Base-by-base conservation (phyloP, 2,329 filamentous ascomycete species). In the Apiospora sp. region DNA sequence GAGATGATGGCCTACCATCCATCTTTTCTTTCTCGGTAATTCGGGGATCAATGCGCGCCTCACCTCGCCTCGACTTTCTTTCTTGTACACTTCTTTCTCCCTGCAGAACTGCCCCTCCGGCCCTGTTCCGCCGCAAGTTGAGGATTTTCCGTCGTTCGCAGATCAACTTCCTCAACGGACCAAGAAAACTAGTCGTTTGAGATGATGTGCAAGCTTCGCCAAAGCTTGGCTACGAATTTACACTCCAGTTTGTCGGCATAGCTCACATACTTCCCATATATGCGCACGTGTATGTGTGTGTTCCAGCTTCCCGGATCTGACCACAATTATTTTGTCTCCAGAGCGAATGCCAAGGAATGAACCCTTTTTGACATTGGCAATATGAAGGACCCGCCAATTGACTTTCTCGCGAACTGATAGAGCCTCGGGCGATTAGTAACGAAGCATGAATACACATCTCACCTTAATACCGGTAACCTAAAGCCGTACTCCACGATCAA, bases 61-160 rank as follows among this genome's bases (percentile, higher is more conserved):
- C 30, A 34, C 22, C 34, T 64, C 58, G 58, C 8, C 58, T 64
- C 58, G 58, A 64, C 58, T 64, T 64, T 64, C 58, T 64, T 19
- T 64, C 41, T 7, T 41, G 4, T 4, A 30, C 27, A 30, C 27
- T 22, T n/a, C 58, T 12, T 19, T 61, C 54, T 8, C 30, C 8
- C 34, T 8, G 37, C 10, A 10, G 37, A 41, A 41, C 8, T 41
- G 37, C 37, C 37, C 37, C 37, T 41, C 37, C 37, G 37, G 37
- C 37, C 37, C 37, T 41, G 37, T 41, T 41, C 37, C 37, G 37
- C 37, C 37, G 37, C 37, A 41, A 10, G 7, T 41, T 8, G 37
- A 41, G 7, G 37, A 27, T 19, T 58, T 34, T 30, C 27, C 51
- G 7, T 58, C 51, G 51, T 58, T 58, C 27, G 51, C 51, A 58